Percentiles rank a stretch among this genome's conserved stretches.
Evolutionary conservation across 768 basidiomycete species (phyloP).

Genomic region (Pisolithus microcarpus): DNA sequence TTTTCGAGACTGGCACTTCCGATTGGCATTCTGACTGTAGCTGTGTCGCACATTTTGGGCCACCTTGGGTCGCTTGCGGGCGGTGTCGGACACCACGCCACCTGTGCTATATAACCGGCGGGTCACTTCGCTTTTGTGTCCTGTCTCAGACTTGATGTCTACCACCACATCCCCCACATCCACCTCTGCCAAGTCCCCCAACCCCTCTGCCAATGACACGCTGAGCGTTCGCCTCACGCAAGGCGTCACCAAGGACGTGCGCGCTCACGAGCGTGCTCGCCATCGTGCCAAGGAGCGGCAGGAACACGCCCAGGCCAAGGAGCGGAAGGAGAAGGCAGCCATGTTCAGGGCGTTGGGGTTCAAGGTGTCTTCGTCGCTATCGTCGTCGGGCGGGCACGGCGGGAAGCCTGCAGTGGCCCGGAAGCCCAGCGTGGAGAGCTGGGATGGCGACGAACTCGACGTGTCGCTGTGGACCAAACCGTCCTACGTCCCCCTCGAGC

Average conservation of each 20-base stretch:
- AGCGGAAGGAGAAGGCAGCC: constrained; percentile 25
- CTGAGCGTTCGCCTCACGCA: constrained; percentile 11
- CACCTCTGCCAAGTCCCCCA: constrained; percentile 11
- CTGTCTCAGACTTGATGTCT: constrained; percentile 19
- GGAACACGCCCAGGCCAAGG: constrained; percentile 24
- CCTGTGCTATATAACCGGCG: constrained; percentile 24
- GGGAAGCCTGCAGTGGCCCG: constrained; percentile 12
- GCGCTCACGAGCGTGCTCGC: constrained; percentile 28
- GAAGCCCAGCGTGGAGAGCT: constrained; percentile 22
- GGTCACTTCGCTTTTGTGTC: constrained; percentile 2
- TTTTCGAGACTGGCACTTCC: neutral
- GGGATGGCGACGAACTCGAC: constrained; percentile 20
- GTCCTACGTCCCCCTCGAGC: neutral
- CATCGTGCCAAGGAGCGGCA: constrained; percentile 27
- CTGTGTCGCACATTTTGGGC: neutral
- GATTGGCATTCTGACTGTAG: neutral
- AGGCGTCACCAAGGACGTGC: constrained; percentile 20
- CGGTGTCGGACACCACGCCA: constrained; percentile 15
- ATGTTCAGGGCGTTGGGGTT: constrained; percentile 10
- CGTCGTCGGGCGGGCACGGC: neutral
- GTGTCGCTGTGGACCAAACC: neutral
- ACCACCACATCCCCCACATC: constrained; percentile 18
- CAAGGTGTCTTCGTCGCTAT: constrained; percentile 7
- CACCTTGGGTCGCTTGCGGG: neutral
- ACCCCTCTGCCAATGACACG: constrained; percentile 13